Evolutionary conservation across 2,329 filamentous ascomycete species (phyloP), one percentile per base, ranked within the genome.

Genomic region (Westerdykella aurantiaca): DNA sequence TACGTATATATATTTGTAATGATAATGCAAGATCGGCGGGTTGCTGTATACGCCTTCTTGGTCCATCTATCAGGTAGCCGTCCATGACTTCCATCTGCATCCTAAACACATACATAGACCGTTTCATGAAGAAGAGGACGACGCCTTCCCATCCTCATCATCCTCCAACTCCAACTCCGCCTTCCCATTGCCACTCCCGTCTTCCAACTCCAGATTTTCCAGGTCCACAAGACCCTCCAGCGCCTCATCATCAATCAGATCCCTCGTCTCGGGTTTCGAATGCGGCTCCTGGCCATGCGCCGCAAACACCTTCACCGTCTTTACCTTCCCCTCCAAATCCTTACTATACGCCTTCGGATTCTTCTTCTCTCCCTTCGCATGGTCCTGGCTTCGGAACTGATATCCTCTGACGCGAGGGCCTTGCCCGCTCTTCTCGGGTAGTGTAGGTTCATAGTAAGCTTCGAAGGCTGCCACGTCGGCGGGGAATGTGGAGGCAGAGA

Each of bases 391-490:
- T 40, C 56, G 53, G 49, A 63, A 65, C 34, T 66, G 63, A 23
- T 67, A 67, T 1, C 63, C 63, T 40, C 63, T 49, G 6, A 64
- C 50, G n/a, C 63, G 45, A 1, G 93, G 93, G 9, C 90, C 82
- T 56, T 84, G 74, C 0, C 89, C 91, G 0, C 81, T 88, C 31
- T 83, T 84, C 35, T 77, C 72, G 0, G 91, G 91, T 23, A 97
- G 63, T 11, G 82, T 76, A 0, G 79, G 62, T 52, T 86, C 85
- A 61, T 96, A 97, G 3, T 63, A 61, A 4, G 71, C 71, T 42
- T 80, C 78, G 57, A 96, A 96, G 0, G 65, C 70, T 1, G 71
- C 67, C 0, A 70, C 58, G 17, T 84, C 78, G 2, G 72, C 55
- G 3, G 80, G 76, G 50, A 78, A 83, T 14, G 69, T 79, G 6